These are phyloP conservation scores for Chaetomiaceae sp. DNA, from an alignment of 2,329 filamentous ascomycete genomes.

Conservation along the genomic window DNA sequence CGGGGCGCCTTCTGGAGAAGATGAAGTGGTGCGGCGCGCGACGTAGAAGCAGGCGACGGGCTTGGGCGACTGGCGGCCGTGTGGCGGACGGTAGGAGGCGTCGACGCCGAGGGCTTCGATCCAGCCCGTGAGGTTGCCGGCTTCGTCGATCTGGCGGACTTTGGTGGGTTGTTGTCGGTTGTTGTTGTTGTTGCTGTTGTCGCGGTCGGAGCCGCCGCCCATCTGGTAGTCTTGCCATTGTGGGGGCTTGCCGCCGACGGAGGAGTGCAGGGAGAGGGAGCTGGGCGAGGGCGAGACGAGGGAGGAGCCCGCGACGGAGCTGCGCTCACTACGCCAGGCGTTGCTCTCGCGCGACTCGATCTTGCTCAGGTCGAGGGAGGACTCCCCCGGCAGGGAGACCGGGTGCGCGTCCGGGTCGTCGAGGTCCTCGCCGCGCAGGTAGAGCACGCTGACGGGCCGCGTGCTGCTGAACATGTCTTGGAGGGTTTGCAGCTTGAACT, in stretches of 20 bases:
- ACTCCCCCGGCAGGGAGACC: slow-evolving; percentile 64
- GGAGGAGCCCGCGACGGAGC: slow-evolving; percentile 54
- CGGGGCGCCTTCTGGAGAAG: slow-evolving; percentile 37
- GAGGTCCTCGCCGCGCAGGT: slow-evolving; percentile 66
- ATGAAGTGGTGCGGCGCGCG: slow-evolving; percentile 47
- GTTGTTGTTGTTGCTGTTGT: no score
- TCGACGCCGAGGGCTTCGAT: slow-evolving; percentile 94
- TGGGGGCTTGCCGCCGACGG: slow-evolving; percentile 34
- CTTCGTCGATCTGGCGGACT: slow-evolving; percentile 49
- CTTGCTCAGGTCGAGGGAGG: slow-evolving; percentile 54
- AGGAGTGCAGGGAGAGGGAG: slow-evolving; percentile 56
- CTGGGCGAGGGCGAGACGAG: slow-evolving; percentile 62
- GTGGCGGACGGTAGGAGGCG: slow-evolving; percentile 70
- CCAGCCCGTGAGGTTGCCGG: slow-evolving; percentile 68
- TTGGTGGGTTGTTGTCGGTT: slow-evolving; percentile 50
- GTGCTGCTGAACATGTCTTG: slow-evolving; percentile 89
- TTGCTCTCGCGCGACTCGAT: slow-evolving; percentile 42
- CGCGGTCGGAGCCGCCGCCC: slow-evolving; percentile 40
- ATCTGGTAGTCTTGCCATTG: slow-evolving; percentile 56
- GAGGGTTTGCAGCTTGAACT: slow-evolving; percentile 68
- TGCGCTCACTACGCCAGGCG: slow-evolving; percentile 49
- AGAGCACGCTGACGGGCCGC: slow-evolving; percentile 69
- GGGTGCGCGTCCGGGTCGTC: slow-evolving; percentile 78
- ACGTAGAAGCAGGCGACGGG: slow-evolving; percentile 86
- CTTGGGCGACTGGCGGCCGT: slow-evolving; percentile 59